Percentiles rank a stretch among this genome's conserved stretches.
Evolutionary conservation across 768 basidiomycete genomes (phyloP).

Genomic region (Floccularia luteovirens): DNA sequence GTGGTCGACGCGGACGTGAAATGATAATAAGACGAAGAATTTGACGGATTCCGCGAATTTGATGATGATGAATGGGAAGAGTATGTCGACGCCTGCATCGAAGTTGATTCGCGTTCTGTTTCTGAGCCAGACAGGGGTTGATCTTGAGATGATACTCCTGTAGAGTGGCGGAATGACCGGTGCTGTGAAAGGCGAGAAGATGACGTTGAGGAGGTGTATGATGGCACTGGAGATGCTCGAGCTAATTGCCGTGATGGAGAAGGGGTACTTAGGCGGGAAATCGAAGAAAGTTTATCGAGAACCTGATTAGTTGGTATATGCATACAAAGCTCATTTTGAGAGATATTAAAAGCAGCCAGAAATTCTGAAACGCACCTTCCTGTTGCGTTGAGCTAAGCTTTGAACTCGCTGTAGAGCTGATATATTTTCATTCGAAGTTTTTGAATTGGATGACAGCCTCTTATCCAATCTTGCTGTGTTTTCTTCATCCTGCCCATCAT

Average conservation of each 20-base stretch:
- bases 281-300: constrained; percentile 59
- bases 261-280: constrained; percentile 49
- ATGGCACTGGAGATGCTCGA: constrained; percentile 22
- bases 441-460: too few species aligned
- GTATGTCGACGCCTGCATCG: too few species aligned
- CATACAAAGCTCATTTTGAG: constrained; percentile 4
- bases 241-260: constrained; percentile 31
- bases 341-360: constrained; percentile 6
- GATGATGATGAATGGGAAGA: too few species aligned
- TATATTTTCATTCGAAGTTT: constrained; percentile 42
- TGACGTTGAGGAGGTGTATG: constrained; percentile 25
- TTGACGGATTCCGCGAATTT: too few species aligned
- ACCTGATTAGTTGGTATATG: constrained; percentile 32
- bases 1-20: constrained; percentile 12
- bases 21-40: constrained; percentile 13
- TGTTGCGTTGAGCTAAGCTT: constrained; percentile 65
- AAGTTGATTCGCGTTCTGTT: constrained; percentile 64
- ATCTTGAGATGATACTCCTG: constrained; percentile 21
- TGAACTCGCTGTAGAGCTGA: constrained; percentile 60
- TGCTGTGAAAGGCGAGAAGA: constrained; percentile 23
- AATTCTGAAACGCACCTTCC: constrained; percentile 44
- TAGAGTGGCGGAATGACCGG: constrained; percentile 13
- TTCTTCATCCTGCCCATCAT: constrained; percentile 51
- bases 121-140: constrained; percentile 63
- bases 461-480: constrained; percentile 46